Evolutionary conservation across 208 protist genomes (phyloP), one percentile per base, ranked within the genome.

Genomic region (Hexamita inflata): DNA sequence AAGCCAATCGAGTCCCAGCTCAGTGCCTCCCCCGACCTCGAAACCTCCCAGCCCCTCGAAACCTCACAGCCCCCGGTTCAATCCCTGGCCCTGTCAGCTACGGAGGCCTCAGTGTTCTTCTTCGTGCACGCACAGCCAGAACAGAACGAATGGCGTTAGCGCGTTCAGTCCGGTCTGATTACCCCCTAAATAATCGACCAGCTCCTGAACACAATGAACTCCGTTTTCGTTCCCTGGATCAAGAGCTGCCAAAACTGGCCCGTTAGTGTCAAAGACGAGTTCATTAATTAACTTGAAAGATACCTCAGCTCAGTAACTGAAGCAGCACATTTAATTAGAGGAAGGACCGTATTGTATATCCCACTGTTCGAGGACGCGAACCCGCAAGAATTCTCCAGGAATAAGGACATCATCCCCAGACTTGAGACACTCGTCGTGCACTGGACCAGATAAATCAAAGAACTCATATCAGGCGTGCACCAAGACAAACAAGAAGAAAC

Each of bases 401-500:
- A 70, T 34, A 70, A 70, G n/a, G 64, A 70, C 11, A 15, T 70
- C 4, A 70, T 70, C 11, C 64, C 64, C 4, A 7, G 64, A 2
- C n/a, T 70, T 24, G 64, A 70, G 38, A 45, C 64, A 30, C 64
- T 70, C 2, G 64, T 70, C 38, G 64, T 70, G 4, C 64, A 70
- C n/a, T 70, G 64, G 64, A 70, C 64, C 4, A 7, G 64, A 4
- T 38, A 70, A n/a, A 70, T 70, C 35, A 70, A 70, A 49, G 64
- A 70, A 34, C 64, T 70, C 9, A 29, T 70, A 24, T 70, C 64
- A 15, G 64, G 64, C 9, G 64, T 70, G 2, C 64, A 70, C n/a
- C n/a, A n/a, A n/a, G n/a, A n/a, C n/a, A n/a, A n/a, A n/a, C n/a
- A n/a, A n/a, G n/a, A n/a, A n/a, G n/a, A n/a, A n/a, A n/a, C n/a